Evolutionary conservation across 805 yeast species (phyloP), one percentile per base, ranked within the genome.

Genomic region (Kodamaea kakaduensis): DNA sequence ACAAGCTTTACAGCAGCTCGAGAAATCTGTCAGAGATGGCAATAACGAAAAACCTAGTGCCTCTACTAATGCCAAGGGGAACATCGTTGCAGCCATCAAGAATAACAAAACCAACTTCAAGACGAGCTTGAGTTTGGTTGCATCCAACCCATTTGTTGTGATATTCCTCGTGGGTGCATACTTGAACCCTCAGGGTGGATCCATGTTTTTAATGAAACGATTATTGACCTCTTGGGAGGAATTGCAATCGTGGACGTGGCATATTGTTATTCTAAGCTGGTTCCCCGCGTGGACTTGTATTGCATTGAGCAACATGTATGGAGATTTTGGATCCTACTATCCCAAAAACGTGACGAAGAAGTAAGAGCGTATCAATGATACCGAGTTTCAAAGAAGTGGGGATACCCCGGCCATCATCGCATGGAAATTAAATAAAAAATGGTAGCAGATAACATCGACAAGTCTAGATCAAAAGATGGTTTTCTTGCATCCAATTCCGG

Each of bases 231-330:
- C 86, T 3, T 85, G 89, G 82, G 51, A 64, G 17, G 75, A 78
- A 24, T 59, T 84, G 38, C 83, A 82, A 37, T 80, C 84, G 40
- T 87, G 95, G 90, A 84, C 95, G 0, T 87, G 95, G 89, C 71
- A 76, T 38, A 73, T 84, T 16, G 53, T 88, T 2, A 66, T 78
- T 25, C 61, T 81, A 26, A 84, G 87, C 0, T 88, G 96, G 95
- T 55, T 80, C 24, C 95, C 97, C 3, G 71, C 78, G 4, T 90
- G 97, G 97, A 28, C 78, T 1, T 38, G 54, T 9, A 50, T 64
- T 17, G 59, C 57, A 0, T 25, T 56, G 10, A 49, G 54, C 25
- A 54, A 54, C 37, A 42, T 51, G 4, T 44, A 59, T 34, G 69
- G 69, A 10, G 58, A 26, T 6, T 26, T 26, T 16, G 6, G 9